A percentile compares a stretch with the other conserved stretches of the same genome.
Evolutionary conservation across 805 yeast species (phyloP).

Genomic region (Isabelozyma heimii): DNA sequence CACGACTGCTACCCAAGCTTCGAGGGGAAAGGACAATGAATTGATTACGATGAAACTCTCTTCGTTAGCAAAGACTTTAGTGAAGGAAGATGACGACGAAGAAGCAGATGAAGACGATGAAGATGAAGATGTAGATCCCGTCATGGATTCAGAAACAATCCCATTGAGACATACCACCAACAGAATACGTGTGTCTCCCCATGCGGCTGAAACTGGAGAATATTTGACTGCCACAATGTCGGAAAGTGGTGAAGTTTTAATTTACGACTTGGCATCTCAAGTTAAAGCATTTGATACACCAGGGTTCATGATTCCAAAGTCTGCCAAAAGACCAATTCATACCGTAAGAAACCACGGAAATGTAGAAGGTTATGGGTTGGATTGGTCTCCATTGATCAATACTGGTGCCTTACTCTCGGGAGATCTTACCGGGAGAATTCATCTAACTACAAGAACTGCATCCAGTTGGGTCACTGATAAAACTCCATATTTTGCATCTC

Average conservation of each 20-base stretch:
- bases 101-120: slow-evolving; percentile 76
- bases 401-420: slow-evolving; percentile 86
- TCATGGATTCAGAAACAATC: slow-evolving; percentile 80
- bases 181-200: slow-evolving; percentile 81
- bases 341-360: slow-evolving; percentile 83
- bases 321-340: slow-evolving; percentile 74
- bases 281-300: slow-evolving; percentile 83
- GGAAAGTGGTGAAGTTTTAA: slow-evolving; percentile 85
- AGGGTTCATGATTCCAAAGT: slow-evolving; percentile 77
- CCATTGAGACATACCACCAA: slow-evolving; percentile 83
- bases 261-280: slow-evolving; percentile 81
- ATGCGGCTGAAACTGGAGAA: slow-evolving; percentile 70
- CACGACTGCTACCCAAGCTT: slow-evolving; percentile 93
- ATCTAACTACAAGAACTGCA: slow-evolving; percentile 71
- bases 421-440: slow-evolving; percentile 82
- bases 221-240: slow-evolving; percentile 83
- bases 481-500: slow-evolving; percentile 67
- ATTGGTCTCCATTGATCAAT: slow-evolving; percentile 86
- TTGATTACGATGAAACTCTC: slow-evolving; percentile 79
- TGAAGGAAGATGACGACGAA: slow-evolving; percentile 76
- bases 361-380: slow-evolving; percentile 96
- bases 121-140: slow-evolving; percentile 68
- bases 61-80: slow-evolving; percentile 79
- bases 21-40: slow-evolving; percentile 83
- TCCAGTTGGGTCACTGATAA: slow-evolving; percentile 84